phyloP scores from a whole-genome alignment of 352 stramenopile species.

The Globisporangium radiosum region DNA sequence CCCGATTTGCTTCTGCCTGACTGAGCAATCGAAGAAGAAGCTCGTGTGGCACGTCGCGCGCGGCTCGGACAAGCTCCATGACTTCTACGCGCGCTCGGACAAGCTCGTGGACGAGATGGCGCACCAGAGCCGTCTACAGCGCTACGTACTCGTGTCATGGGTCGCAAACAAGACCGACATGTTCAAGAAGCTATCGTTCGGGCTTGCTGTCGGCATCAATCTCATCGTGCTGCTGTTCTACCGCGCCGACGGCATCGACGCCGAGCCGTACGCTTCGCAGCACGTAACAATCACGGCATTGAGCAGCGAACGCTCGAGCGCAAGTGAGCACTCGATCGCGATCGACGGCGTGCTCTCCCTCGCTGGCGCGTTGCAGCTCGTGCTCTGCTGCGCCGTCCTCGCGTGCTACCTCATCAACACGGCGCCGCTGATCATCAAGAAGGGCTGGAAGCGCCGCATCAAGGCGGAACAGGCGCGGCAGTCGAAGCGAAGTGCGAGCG shows the following conservation, averaged over 20 bases:
- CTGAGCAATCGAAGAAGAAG: conserved; percentile 65
- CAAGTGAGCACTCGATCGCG: conserved; percentile 14
- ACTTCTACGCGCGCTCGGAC: conserved; percentile 59
- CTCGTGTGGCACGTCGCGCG: conserved; percentile 58
- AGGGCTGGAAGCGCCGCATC: conserved; percentile 58
- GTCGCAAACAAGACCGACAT: conserved; percentile 32
- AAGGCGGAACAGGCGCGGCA: conserved; percentile 26
- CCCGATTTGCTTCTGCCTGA: conserved; percentile 69
- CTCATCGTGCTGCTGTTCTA: conserved; percentile 55
- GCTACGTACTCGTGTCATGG: conserved; percentile 24
- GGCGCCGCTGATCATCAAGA: conserved; percentile 58
- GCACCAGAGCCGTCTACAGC: conserved; percentile 45
- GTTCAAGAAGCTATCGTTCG: conserved; percentile 52
- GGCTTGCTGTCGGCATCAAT: conserved; percentile 46
- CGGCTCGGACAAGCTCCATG: conserved; percentile 51
- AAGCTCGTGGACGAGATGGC: conserved; percentile 73
- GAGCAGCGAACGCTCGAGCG: conserved; percentile 4
- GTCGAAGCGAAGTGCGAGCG: conserved; percentile 38
- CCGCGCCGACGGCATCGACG: conserved; percentile 41
- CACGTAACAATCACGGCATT: conserved; percentile 23
- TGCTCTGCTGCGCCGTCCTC: conserved; percentile 40
- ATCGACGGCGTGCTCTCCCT: conserved; percentile 35
- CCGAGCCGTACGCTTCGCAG: conserved; percentile 38
- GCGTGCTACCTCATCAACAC: conserved; percentile 64
- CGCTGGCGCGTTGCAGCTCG: conserved; percentile 43